Evolutionary conservation across 768 basidiomycete species (phyloP).

Genomic region (Boletus rubroflammeus): DNA sequence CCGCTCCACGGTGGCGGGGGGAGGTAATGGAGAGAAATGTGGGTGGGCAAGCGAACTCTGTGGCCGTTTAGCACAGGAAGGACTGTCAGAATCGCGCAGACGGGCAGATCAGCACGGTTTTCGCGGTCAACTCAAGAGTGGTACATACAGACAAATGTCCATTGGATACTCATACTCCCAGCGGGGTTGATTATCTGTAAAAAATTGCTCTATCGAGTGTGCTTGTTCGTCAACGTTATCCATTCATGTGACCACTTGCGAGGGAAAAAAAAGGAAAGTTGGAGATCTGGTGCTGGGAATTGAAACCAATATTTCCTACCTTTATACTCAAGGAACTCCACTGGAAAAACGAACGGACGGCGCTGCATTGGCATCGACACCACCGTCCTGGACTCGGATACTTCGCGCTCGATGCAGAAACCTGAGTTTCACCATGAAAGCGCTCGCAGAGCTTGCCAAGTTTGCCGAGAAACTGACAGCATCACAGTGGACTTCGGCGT

Average conservation of each 20-base stretch:
- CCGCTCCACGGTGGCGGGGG: neutral
- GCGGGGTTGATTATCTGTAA: neutral
- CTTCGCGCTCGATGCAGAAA: neutral
- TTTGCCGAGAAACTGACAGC: neutral
- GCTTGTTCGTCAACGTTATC: neutral
- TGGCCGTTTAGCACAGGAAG: neutral
- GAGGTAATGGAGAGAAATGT: neutral
- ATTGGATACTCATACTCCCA: neutral
- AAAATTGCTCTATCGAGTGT: neutral
- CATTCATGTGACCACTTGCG: neutral
- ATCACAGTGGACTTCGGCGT: neutral
- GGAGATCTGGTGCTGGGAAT: neutral
- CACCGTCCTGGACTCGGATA: too few species aligned
- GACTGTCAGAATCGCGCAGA: neutral
- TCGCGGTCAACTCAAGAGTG: neutral
- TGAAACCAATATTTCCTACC: neutral
- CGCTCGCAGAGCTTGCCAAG: neutral
- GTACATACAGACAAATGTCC: constrained; percentile 1
- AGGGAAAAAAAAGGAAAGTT: neutral
- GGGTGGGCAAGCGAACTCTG: neutral
- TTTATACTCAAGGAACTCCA: neutral
- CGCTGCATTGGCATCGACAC: too few species aligned
- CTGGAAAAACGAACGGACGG: neutral
- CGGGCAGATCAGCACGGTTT: constrained; percentile 1
- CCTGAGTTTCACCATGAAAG: neutral